phyloP scores from a whole-genome alignment of 805 yeast genomes.

The Komagataella pseudopastoris region DNA sequence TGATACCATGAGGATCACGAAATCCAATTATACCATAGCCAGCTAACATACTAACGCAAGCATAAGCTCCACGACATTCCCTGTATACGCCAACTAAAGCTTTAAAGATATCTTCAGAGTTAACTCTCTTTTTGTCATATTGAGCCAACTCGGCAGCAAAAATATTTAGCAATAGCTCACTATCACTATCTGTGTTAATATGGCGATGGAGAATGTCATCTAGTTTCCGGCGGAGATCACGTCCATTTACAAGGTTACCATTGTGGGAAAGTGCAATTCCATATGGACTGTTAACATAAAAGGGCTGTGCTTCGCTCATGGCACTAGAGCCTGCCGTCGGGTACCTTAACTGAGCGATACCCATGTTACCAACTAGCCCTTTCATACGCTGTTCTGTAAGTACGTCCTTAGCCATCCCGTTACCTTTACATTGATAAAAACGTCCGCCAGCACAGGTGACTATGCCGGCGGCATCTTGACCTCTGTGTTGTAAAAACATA shows the following conservation, averaged over 20 bases:
- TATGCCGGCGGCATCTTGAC: constrained; percentile 99
- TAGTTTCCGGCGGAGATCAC: constrained; percentile 59
- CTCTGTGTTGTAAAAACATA: constrained; percentile 88
- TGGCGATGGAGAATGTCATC: constrained; percentile 95
- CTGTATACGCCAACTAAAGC: constrained; percentile 78
- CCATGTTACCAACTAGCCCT: constrained; percentile 85
- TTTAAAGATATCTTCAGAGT: constrained; percentile 74
- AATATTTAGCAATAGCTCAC: constrained; percentile 78
- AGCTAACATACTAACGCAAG: constrained; percentile 88
- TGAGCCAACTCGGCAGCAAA: constrained; percentile 88
- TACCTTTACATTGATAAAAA: constrained; percentile 94
- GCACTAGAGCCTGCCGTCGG: constrained; percentile 97
- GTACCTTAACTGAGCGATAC: constrained; percentile 86
- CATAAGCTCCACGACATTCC: constrained; percentile 90
- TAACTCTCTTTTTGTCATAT: constrained; percentile 86
- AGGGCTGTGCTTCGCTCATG: constrained; percentile 96
- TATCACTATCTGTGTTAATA: constrained; percentile 93
- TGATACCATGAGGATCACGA: constrained; percentile 93
- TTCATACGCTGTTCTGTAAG: constrained; percentile 73
- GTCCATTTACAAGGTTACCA: constrained; percentile 88
- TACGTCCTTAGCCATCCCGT: constrained; percentile 97
- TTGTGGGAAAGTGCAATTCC: constrained; percentile 87
- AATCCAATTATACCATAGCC: constrained; percentile 94
- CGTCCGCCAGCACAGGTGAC: constrained; percentile 94
- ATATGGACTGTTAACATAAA: constrained; percentile 93